Evolutionary conservation across 306 rosid genomes (phyloP), one percentile per base, ranked within the genome.

Genomic region (Fragaria ananassa): DNA sequence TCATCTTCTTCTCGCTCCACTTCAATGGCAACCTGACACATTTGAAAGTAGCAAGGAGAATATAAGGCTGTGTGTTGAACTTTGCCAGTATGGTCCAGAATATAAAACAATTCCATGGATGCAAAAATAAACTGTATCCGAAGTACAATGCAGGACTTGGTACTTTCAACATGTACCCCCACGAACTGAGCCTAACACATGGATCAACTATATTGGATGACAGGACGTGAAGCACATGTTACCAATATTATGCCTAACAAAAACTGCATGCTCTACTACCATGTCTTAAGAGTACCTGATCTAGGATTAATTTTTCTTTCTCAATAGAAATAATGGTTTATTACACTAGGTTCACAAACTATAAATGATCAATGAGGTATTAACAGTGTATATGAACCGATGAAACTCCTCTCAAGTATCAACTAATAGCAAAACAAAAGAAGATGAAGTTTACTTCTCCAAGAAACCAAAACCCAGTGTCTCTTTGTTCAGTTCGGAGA

Each of bases 1-100:
- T 91, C 99, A 83, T 95, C 99, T 83, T 95, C 99, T 77, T 95
- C 99, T 75, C 91, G 87, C 88, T 95, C 99, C 75, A 95, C 99
- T 85, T 95, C 99, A 81, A 92, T 89, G 82, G 97, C 97, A 80
- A 89, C 85, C 99, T 95, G 85, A 83, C 74, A 83, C 65, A 79
- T 70, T 74, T 61, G 57, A 54, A 82, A 65, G 79, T 70, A 78
- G 61, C 14, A 51, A 23, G n/a, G 49, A 74, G 70, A 41, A 58
- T 14, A 50, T 45, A 53, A 68, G 46, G 35, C 29, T 29, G 53
- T 10, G 23, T 61, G 68, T 27, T 57, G 74, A 73, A 41, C 65
- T 76, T 37, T 10, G 21, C 67, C 57, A 13, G 25, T 27, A 57
- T 19, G 56, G 25, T 57, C 41, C 68, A 58, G 44, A 57, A 41